A percentile compares a stretch with the other conserved stretches of the same genome.
Evolutionary conservation across 768 basidiomycete genomes (phyloP).

Genomic region (Omphalotus guepiniiformis): DNA sequence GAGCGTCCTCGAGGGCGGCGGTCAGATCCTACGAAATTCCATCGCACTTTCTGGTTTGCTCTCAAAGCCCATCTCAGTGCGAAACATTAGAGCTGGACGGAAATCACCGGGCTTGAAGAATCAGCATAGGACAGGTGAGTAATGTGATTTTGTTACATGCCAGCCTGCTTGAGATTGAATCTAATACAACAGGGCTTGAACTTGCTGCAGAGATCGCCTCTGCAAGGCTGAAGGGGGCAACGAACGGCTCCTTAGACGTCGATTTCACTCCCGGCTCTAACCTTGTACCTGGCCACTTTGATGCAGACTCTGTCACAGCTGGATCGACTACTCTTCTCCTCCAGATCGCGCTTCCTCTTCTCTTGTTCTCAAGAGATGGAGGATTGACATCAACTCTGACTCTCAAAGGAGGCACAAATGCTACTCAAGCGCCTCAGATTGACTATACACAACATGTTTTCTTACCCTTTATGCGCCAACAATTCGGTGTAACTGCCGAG

Average conservation of each 20-base stretch:
- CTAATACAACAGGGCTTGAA: conserved; percentile 46
- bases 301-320: conserved; percentile 52
- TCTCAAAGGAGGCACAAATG: conserved; percentile 72
- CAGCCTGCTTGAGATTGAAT: too few relatives aligned
- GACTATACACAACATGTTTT: conserved; percentile 67
- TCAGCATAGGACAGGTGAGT: conserved; percentile 65
- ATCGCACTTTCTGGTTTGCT: conserved; percentile 64
- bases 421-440: conserved; percentile 65
- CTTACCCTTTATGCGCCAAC: conserved; percentile 60
- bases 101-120: conserved; percentile 62
- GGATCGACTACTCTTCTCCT: conserved; percentile 69
- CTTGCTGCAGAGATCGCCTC: conserved; percentile 59
- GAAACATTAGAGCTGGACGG: conserved; percentile 57
- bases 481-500: conserved; percentile 45
- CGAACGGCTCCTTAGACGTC: conserved; percentile 47
- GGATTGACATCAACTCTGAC: conserved; percentile 31
- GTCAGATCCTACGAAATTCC: conserved; percentile 70
- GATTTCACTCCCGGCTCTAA: conserved; percentile 47
- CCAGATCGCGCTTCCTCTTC: conserved; percentile 66
- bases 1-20: conserved; percentile 58
- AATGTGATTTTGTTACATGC: background rate
- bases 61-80: conserved; percentile 52
- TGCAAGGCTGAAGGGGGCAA: conserved; percentile 51
- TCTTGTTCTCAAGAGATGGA: conserved; percentile 45
- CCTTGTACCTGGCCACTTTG: conserved; percentile 34